These are phyloP conservation scores for Mitragyna speciosa DNA, from an alignment of 257 asterid species.

Conservation along the genomic window DNA sequence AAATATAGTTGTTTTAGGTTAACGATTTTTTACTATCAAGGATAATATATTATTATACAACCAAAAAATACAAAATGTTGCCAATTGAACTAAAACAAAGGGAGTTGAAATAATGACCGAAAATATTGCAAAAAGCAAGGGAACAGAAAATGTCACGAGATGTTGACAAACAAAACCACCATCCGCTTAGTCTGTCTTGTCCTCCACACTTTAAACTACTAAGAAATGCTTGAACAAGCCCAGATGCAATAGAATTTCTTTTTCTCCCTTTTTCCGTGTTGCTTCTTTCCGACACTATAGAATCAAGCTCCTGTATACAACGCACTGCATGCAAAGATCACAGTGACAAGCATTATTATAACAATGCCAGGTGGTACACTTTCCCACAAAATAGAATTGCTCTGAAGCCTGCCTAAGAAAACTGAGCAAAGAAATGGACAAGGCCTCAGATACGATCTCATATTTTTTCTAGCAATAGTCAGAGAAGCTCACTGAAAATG, in stretches of 20 bases:
- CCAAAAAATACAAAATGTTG: background rate
- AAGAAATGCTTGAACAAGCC: slow-evolving; percentile 11
- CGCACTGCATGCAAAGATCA: background rate
- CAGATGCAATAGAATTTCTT: background rate
- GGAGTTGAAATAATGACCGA: background rate
- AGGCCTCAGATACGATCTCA: background rate
- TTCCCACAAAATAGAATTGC: slow-evolving; percentile 4
- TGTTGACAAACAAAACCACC: background rate
- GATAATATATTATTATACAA: no score
- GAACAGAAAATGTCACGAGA: background rate
- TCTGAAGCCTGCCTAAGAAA: slow-evolving; percentile 13
- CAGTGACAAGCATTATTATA: slow-evolving; percentile 24
- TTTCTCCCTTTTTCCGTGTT: background rate
- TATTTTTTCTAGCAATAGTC: background rate
- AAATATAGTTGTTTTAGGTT: no score
- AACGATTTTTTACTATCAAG: no score
- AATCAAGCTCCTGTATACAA: background rate
- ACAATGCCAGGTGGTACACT: slow-evolving; percentile 22
- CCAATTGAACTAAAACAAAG: background rate
- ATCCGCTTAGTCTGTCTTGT: background rate
- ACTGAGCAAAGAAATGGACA: background rate
- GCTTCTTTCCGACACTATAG: background rate
- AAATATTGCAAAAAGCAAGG: background rate
- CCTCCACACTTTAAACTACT: background rate
- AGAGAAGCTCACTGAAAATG: background rate